Percentiles rank a stretch among this genome's conserved stretches.
Conservation (phyloP, 2,329 filamentous ascomycete genomes). For the Arthrobotrys sinensis region DNA sequence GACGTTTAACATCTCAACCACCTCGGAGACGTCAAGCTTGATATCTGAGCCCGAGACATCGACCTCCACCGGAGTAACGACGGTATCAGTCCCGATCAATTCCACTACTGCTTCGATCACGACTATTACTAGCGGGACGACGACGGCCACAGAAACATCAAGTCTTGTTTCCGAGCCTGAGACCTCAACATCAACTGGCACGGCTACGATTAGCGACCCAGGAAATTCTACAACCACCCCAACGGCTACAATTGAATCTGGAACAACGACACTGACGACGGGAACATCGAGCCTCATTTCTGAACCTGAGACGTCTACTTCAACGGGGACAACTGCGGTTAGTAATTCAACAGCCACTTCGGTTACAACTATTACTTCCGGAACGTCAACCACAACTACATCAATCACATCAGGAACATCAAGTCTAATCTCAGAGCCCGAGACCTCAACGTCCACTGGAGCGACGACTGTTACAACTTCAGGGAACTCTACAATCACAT, state of each 20-base stretch:
- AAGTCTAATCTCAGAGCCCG: constrained; percentile 16
- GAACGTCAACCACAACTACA: background rate
- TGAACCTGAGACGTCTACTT: constrained; percentile 18
- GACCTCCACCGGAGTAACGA: background rate
- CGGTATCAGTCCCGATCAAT: background rate
- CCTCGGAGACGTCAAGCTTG: constrained; percentile 12
- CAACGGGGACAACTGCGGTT: background rate
- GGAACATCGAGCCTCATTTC: constrained; percentile 5
- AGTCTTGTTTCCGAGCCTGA: constrained; percentile 17
- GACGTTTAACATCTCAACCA: background rate
- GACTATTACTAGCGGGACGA: background rate
- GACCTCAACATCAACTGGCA: constrained; percentile 27
- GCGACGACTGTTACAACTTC: background rate
- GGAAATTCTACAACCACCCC: constrained; percentile 6
- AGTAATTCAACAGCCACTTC: constrained; percentile 2
- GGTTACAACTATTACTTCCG: background rate
- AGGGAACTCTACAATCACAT: background rate
- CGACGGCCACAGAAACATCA: background rate
- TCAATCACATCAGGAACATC: background rate
- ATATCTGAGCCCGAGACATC: constrained; percentile 34
- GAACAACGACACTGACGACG: background rate
- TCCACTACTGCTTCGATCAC: constrained; percentile 14
- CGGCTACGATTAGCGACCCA: background rate
- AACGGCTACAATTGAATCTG: no score
- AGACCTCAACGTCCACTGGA: background rate